Evolutionary conservation across 176 grass and related monocot species (phyloP).

Genomic region (Luzula sylvatica): DNA sequence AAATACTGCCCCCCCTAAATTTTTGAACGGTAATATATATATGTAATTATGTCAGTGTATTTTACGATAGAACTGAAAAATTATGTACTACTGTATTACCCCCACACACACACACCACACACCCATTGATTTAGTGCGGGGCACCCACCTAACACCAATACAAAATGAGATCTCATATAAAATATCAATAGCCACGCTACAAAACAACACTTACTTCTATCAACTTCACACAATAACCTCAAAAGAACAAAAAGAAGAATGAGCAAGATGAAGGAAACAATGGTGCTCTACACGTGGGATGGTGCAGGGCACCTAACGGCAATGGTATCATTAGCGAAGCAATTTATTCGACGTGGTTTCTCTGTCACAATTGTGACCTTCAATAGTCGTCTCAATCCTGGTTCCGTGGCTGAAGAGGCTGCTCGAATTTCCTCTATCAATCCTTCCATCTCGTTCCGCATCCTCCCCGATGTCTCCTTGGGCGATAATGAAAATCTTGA

Average conservation of each 20-base stretch:
- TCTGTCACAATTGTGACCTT: slow-evolving; percentile 17
- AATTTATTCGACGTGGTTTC: slow-evolving; percentile 32
- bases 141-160: too few relatives aligned
- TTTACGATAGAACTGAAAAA: too few relatives aligned
- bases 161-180: too few relatives aligned
- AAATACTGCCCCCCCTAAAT: too few relatives aligned
- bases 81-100: too few relatives aligned
- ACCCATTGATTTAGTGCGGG: too few relatives aligned
- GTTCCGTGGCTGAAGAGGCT: not conserved
- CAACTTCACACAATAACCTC: too few relatives aligned
- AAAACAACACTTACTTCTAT: too few relatives aligned
- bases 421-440: slow-evolving; percentile 12
- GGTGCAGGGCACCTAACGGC: slow-evolving; percentile 37
- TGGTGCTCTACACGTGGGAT: slow-evolving; percentile 27
- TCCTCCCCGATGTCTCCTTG: slow-evolving; percentile 4
- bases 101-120: too few relatives aligned
- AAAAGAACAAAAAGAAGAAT: not conserved
- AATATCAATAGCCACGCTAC: too few relatives aligned
- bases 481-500: not conserved
- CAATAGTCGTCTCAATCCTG: not conserved
- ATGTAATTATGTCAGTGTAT: too few relatives aligned
- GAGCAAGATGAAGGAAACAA: slow-evolving; percentile 14
- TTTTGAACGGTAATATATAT: too few relatives aligned
- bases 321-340: slow-evolving; percentile 31
- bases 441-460: slow-evolving; percentile 29